Base-by-base conservation (phyloP, 305 asterid genomes). In the Rubia peregrina region DNA sequence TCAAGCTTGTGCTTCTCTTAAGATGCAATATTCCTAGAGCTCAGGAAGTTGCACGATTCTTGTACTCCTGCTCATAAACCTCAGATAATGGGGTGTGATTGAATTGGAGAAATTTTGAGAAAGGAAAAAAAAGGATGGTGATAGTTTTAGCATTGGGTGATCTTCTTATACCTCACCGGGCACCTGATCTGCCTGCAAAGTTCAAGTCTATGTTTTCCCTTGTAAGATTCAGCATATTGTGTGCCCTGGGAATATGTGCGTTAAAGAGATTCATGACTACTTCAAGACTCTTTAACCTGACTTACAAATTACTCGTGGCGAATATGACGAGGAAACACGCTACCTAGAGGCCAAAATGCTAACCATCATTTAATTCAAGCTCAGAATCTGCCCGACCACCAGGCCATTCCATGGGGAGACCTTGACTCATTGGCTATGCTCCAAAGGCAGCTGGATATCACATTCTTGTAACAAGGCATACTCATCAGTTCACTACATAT, bases 151-250 rank as follows among this genome's bases (percentile, higher is more conserved):
- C 98, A 13, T 80, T 94, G 74, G 98, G 98, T 22, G 99, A 94
- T 88, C 80, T 94, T 71, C 99, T 91, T 76, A 87, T 89, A 74
- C 99, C 99, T 1, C 92, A 89, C 64, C 81, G 99, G 80, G 99
- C 99, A 3, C 88, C 95, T n/a, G 97, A 94, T 87, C 88, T 94
- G 66, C 99, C 99, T 3, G 85, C 95, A 8, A 94, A 94, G 80
- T 94, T 94, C 81, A 94, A 94, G 85, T 91, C 99, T 43, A 94
- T 94, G 99, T 93, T 94, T 98, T 94, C 76, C 99, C 99, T 1
- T 98, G 98, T 74, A 94, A 94, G 85, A 91, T 94, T 79, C 99
- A 94, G 72, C 99, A 94, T 41, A 74, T 94, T 74, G 83, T 94
- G 68, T 94, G 99, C 86, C 89, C 98, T 0, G 98, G 99, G 49